phyloP scores from a whole-genome alignment of 2,329 filamentous ascomycete species.

The Sarocladium strictum region DNA sequence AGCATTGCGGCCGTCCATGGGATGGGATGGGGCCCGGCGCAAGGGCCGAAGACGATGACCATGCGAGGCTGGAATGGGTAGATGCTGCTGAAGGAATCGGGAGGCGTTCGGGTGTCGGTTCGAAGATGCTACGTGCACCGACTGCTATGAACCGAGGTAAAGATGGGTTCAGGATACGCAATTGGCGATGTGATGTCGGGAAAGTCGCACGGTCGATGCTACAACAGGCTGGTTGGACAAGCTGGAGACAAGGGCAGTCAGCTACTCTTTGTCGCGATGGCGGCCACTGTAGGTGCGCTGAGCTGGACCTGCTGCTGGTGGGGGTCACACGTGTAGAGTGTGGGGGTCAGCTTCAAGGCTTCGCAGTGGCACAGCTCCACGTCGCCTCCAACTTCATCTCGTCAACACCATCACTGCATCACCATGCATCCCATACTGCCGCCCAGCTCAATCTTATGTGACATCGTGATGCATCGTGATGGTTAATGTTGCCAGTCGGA shows the following conservation, averaged over 20 bases:
- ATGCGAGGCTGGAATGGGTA: neutral
- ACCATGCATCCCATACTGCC: too few relatives aligned
- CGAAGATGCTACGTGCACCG: too few relatives aligned
- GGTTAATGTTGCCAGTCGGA: too few relatives aligned
- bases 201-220: neutral
- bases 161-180: neutral
- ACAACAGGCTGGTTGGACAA: neutral
- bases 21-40: neutral
- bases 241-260: neutral
- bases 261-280: neutral
- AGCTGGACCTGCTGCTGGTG: too few relatives aligned
- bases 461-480: too few relatives aligned
- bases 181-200: neutral
- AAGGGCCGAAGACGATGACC: conserved; percentile 2
- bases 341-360: too few relatives aligned
- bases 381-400: too few relatives aligned
- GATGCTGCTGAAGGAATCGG: neutral
- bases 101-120: neutral
- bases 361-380: too few relatives aligned
- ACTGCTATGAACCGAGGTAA: too few relatives aligned
- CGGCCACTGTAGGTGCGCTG: too few relatives aligned
- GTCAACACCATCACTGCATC: neutral
- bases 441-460: too few relatives aligned
- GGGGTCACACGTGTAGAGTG: too few relatives aligned
- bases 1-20: conserved; percentile 21